These are phyloP conservation scores for Aechmea fasciata DNA, from an alignment of 176 grass and related monocot species.

Conservation along the genomic window DNA sequence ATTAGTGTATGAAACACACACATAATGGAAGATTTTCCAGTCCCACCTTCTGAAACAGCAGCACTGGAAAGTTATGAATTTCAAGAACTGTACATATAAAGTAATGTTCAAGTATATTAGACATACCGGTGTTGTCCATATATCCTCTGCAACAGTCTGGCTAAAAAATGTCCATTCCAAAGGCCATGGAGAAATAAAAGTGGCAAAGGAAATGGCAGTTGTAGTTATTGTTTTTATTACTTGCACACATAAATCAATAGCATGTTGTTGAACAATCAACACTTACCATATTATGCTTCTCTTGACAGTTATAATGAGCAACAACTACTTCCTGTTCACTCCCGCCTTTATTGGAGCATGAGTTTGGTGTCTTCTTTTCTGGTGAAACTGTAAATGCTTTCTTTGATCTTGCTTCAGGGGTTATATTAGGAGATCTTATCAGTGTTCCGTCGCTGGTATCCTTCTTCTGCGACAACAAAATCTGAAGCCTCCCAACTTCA, in stretches of 20 bases:
- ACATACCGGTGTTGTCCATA: conserved; percentile 32
- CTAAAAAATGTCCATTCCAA: conserved; percentile 33
- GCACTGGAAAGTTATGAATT: conserved; percentile 16
- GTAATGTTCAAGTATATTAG: conserved; percentile 14
- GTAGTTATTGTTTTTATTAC: neutral
- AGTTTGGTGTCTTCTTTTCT: conserved; percentile 15
- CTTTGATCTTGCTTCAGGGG: neutral
- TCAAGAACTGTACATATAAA: conserved; percentile 3
- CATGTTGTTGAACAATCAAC: neutral
- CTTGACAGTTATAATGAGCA: conserved; percentile 8
- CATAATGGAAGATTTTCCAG: conserved; percentile 17
- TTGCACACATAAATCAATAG: neutral
- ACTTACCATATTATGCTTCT: conserved; percentile 26
- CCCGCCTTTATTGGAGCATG: neutral
- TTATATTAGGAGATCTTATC: conserved; percentile 3
- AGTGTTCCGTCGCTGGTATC: conserved; percentile 12
- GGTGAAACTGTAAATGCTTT: conserved; percentile 12
- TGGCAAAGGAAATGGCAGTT: conserved; percentile 8
- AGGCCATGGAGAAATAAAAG: conserved; percentile 17
- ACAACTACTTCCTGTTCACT: conserved; percentile 3
- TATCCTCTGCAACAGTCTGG: conserved; percentile 31
- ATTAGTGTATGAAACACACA: conserved; percentile 38
- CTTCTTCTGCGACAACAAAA: conserved; percentile 37
- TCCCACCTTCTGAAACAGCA: conserved; percentile 29
- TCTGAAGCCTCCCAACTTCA: conserved; percentile 45